phyloP scores from a whole-genome alignment of 139 green algal genomes.

The Chlorella sp. region DNA sequence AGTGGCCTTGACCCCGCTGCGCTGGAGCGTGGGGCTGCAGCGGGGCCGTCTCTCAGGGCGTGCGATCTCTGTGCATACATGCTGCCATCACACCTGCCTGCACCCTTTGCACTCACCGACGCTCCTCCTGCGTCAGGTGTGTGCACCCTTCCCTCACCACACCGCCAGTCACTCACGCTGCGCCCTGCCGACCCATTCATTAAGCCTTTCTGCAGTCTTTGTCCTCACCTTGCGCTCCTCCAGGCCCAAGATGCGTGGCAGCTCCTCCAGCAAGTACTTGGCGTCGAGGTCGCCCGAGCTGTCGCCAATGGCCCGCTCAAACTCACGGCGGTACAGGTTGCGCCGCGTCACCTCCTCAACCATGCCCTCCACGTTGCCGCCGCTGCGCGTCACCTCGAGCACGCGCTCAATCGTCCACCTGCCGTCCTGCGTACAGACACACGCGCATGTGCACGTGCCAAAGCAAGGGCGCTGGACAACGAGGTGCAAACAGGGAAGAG shows the following conservation, averaged over 20 bases:
- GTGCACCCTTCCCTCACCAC: too few species aligned
- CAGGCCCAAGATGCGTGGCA: constrained; percentile 65
- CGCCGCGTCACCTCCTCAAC: constrained; percentile 65
- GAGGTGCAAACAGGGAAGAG: neutral
- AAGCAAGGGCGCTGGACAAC: neutral
- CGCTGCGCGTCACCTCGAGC: constrained; percentile 32
- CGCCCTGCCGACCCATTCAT: too few species aligned
- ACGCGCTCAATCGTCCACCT: constrained; percentile 36
- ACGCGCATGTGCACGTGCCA: too few species aligned
- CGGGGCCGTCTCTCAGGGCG: too few species aligned
- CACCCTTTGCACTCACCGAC: too few species aligned
- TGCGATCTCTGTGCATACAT: too few species aligned
- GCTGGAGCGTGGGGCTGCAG: too few species aligned
- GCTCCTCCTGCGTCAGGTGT: too few species aligned
- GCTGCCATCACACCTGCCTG: too few species aligned
- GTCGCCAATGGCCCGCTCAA: constrained; percentile 52
- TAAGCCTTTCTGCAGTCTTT: too few species aligned
- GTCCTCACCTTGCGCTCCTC: constrained; percentile 20
- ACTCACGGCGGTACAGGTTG: constrained; percentile 71
- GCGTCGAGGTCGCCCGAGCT: constrained; percentile 63
- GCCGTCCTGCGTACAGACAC: constrained; percentile 37
- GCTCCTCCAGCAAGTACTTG: constrained; percentile 57
- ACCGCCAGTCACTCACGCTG: too few species aligned
- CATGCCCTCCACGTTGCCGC: constrained; percentile 59
- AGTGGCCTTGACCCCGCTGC: too few species aligned